Conservation (phyloP, 768 basidiomycete genomes). For the Cyclocybe aegerita region DNA sequence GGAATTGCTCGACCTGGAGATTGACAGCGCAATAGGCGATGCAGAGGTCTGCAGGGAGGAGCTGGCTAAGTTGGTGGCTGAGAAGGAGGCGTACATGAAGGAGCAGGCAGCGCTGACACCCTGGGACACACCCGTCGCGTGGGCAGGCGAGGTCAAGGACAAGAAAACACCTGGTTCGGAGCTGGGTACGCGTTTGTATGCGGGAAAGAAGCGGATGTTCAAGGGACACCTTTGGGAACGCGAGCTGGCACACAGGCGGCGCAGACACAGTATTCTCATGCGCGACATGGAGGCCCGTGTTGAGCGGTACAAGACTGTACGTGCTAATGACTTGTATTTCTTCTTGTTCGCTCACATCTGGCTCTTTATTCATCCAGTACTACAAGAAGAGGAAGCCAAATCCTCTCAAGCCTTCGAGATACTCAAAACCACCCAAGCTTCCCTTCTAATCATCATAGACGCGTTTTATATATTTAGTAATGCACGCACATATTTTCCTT, state of each 20-base stretch:
- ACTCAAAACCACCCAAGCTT: conserved; percentile 51
- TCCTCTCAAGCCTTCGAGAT: conserved; percentile 55
- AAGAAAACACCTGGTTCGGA: conserved; percentile 49
- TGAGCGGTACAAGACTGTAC: conserved; percentile 61
- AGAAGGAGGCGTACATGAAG: not conserved
- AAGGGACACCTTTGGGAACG: conserved; percentile 92
- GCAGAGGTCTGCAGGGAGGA: not conserved
- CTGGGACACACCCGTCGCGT: conserved; percentile 34
- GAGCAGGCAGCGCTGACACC: not conserved
- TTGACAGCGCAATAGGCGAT: not conserved
- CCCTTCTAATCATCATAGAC: conserved; percentile 46
- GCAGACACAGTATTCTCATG: conserved; percentile 56
- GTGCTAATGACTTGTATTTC: conserved; percentile 21
- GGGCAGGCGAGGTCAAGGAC: conserved; percentile 45
- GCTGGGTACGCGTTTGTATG: conserved; percentile 65
- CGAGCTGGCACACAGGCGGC: conserved; percentile 41
- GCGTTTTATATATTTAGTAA: not conserved
- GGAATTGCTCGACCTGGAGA: not conserved
- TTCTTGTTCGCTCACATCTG: conserved; percentile 1
- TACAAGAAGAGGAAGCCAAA: conserved; percentile 53
- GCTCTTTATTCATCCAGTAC: conserved; percentile 28
- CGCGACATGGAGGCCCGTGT: conserved; percentile 71
- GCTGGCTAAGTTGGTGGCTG: not conserved
- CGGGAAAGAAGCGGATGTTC: conserved; percentile 83
- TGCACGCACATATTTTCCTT: too few species aligned